Conservation (phyloP, 176 grass and related monocot genomes). For the Oryza longistaminata region DNA sequence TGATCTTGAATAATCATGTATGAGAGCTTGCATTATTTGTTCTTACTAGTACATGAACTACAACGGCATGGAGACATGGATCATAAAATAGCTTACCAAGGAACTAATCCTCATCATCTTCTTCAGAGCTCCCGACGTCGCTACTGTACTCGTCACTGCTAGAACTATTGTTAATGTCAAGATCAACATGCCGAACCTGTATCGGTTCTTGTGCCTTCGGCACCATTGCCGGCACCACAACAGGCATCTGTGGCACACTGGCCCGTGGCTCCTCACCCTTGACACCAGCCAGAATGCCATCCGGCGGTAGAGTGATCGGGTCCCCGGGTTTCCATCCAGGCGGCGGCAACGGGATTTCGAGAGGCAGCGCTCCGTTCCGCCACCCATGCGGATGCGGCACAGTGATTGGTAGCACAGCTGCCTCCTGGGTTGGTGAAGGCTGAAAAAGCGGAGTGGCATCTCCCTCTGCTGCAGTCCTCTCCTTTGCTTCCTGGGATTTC, state of each 20-base stretch:
- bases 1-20: background rate
- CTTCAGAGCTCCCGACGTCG: constrained; percentile 83
- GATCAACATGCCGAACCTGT: constrained; percentile 65
- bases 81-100: constrained; percentile 41
- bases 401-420: constrained; percentile 58
- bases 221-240: constrained; percentile 7
- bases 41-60: background rate
- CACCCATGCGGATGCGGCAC: constrained; percentile 61
- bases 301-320: constrained; percentile 55
- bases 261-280: constrained; percentile 57
- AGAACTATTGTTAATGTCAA: constrained; percentile 76
- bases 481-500: constrained; percentile 62
- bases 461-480: constrained; percentile 41
- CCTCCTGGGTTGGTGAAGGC: constrained; percentile 62
- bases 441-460: constrained; percentile 46
- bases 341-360: constrained; percentile 51
- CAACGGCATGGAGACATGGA: constrained; percentile 18
- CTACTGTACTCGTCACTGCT: constrained; percentile 94
- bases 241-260: constrained; percentile 27
- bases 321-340: constrained; percentile 97
- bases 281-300: constrained; percentile 48
- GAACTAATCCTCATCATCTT: constrained; percentile 90
- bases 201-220: constrained; percentile 49
- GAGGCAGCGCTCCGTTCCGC: constrained; percentile 49
- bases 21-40: background rate